Conservation (phyloP, 2,329 filamentous ascomycete genomes). For the Diaporthe vexans region DNA sequence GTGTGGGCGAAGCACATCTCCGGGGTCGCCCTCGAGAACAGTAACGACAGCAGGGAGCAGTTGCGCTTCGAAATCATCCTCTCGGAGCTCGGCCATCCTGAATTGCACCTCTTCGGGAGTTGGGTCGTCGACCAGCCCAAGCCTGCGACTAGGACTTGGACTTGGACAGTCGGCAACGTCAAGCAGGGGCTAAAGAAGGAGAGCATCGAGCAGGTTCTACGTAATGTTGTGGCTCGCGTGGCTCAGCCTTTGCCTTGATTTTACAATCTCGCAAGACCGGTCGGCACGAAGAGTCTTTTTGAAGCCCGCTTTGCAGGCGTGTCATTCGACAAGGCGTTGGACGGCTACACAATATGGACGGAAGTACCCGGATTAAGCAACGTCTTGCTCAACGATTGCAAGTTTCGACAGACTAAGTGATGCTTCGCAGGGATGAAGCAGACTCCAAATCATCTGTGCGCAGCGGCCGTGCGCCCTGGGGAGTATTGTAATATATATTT, state of each 20-base stretch:
- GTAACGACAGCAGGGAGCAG: slow-evolving; percentile 32
- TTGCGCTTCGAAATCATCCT: slow-evolving; percentile 38
- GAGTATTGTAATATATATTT: background rate
- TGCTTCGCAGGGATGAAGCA: background rate
- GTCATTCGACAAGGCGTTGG: background rate
- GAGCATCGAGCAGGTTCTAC: slow-evolving; percentile 38
- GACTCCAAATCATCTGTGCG: background rate
- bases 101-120: slow-evolving; percentile 40
- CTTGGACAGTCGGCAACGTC: slow-evolving; percentile 41
- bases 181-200: slow-evolving; percentile 36
- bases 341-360: background rate
- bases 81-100: slow-evolving; percentile 30
- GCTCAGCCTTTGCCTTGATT: slow-evolving; percentile 23
- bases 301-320: background rate
- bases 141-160: slow-evolving; percentile 37
- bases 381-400: background rate
- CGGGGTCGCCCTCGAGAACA: slow-evolving; percentile 46
- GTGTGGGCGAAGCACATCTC: slow-evolving; percentile 51
- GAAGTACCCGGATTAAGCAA: background rate
- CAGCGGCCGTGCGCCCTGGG: background rate
- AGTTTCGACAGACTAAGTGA: background rate
- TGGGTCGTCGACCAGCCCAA: slow-evolving; percentile 36
- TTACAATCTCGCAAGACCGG: background rate
- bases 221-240: slow-evolving; percentile 35
- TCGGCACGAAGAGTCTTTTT: background rate